Evolutionary conservation across 257 asterid species (phyloP).

Genomic region (Striga asiatica): DNA sequence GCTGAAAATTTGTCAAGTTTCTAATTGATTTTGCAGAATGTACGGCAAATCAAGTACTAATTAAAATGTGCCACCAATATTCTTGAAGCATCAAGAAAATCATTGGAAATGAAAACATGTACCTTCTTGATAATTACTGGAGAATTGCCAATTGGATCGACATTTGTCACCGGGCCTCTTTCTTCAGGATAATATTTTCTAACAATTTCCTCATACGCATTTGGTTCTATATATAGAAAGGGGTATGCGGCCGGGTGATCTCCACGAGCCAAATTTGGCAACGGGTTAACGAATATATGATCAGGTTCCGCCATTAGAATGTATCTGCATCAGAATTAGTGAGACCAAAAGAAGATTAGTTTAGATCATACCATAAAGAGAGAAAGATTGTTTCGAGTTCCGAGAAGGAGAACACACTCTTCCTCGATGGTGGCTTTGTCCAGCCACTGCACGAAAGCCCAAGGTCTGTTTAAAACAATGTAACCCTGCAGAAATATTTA

Average conservation of each 20-base stretch:
- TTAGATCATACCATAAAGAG: constrained; percentile 23
- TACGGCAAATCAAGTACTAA: too few species aligned
- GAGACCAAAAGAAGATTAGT: constrained; percentile 17
- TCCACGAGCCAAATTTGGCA: constrained; percentile 89
- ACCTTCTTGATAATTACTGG: constrained; percentile 95
- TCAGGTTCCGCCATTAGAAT: constrained; percentile 99
- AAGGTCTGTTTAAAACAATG: constrained; percentile 75
- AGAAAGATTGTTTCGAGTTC: constrained; percentile 8
- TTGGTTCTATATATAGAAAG: constrained; percentile 81
- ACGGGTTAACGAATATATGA: constrained; percentile 75
- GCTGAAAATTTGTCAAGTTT: constrained; percentile 5
- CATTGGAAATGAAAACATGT: constrained; percentile 12
- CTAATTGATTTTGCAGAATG: neutral
- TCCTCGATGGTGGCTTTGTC: constrained; percentile 59
- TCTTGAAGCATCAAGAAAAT: too few species aligned
- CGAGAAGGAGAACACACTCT: constrained; percentile 33
- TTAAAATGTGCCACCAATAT: too few species aligned
- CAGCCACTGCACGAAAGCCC: constrained; percentile 94
- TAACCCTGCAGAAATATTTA: constrained; percentile 49
- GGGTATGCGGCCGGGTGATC: constrained; percentile 85
- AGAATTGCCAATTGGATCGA: constrained; percentile 97
- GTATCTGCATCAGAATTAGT: constrained; percentile 47
- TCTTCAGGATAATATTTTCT: constrained; percentile 86
- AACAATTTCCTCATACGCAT: constrained; percentile 50
- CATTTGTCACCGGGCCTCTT: constrained; percentile 70